Evolutionary conservation across 331 rosid genomes (phyloP).

Genomic region (Stylosanthes scabra): DNA sequence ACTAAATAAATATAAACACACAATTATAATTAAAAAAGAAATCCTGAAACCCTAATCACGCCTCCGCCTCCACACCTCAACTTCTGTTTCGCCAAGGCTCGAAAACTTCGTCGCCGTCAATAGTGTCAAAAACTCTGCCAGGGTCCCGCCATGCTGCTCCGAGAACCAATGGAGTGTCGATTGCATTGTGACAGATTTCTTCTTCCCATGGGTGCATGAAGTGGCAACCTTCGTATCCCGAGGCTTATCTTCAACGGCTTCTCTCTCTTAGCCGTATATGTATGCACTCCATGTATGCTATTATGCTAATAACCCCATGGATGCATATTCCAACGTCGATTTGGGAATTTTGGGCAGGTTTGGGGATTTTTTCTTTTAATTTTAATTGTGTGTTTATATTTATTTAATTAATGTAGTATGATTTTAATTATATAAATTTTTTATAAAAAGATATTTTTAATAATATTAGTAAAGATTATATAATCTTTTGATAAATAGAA

Average conservation of each 20-base stretch:
- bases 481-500: too few species aligned
- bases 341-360: too few species aligned
- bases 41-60: too few species aligned
- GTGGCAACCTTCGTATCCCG: constrained; percentile 17
- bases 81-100: constrained; percentile 15
- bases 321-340: neutral
- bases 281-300: neutral
- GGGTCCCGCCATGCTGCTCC: constrained; percentile 17
- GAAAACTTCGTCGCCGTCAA: constrained; percentile 23
- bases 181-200: constrained; percentile 27
- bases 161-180: constrained; percentile 19
- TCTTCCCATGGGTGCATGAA: constrained; percentile 33
- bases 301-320: neutral
- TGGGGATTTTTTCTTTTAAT: too few species aligned
- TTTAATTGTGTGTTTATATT: too few species aligned
- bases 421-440: too few species aligned
- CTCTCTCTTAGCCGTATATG: constrained; percentile 33
- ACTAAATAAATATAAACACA: too few species aligned
- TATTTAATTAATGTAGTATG: too few species aligned
- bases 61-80: constrained; percentile 27
- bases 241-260: constrained; percentile 34
- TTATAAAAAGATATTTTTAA: too few species aligned
- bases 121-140: neutral
- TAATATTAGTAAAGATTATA: too few species aligned
- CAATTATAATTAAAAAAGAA: too few species aligned